Evolutionary conservation across 169 alveolate species (phyloP).

Genomic region (Eimeria maxima): DNA sequence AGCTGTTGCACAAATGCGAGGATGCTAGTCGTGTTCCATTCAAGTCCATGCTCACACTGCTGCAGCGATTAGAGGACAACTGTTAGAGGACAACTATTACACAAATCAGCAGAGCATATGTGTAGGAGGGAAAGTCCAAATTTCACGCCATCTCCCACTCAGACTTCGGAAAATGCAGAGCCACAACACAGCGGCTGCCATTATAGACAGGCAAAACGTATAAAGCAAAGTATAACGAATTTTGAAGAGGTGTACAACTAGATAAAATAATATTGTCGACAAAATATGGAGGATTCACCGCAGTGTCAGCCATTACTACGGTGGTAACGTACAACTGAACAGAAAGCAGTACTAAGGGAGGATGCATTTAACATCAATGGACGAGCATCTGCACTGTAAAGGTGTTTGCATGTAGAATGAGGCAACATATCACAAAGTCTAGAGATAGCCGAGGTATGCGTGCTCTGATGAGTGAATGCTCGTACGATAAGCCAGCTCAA

Average conservation of each 20-base stretch:
- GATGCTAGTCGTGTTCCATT: not conserved
- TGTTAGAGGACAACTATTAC: not conserved
- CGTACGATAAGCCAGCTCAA: no score
- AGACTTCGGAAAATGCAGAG: not conserved
- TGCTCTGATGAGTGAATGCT: no score
- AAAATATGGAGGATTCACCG: not conserved
- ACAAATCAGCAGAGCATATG: not conserved
- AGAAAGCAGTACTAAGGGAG: no score
- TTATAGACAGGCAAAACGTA: not conserved
- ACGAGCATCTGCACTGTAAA: not conserved
- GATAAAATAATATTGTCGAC: not conserved
- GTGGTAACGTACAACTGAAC: no score
- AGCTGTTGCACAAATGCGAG: not conserved
- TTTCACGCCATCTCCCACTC: not conserved
- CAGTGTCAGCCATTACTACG: not conserved
- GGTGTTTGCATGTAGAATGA: not conserved
- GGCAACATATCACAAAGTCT: not conserved
- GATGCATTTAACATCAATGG: no score
- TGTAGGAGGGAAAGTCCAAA: not conserved
- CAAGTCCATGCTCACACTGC: not conserved
- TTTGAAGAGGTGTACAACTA: not conserved
- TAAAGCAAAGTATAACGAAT: not conserved
- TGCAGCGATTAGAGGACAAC: not conserved
- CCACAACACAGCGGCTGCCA: not conserved
- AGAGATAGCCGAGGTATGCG: no score